Conservation (phyloP, 2,329 filamentous ascomycete genomes). For the Sclerotinia glacialis region DNA sequence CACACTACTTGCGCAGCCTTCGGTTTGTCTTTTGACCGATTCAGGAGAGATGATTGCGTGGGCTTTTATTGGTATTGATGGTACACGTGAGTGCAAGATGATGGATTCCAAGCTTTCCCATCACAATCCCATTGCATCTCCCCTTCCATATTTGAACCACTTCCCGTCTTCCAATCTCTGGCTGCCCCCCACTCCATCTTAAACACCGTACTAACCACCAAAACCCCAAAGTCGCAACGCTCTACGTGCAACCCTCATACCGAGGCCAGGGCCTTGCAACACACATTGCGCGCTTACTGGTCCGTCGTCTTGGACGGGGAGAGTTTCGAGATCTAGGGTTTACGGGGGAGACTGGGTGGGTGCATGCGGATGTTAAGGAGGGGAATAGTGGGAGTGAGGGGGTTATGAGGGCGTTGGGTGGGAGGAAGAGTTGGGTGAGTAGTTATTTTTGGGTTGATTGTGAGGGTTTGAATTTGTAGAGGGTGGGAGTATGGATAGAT, state of each 20-base stretch:
- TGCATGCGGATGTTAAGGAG: slow-evolving; percentile 36
- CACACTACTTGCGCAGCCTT: slow-evolving; percentile 33
- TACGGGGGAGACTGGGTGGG: slow-evolving; percentile 34
- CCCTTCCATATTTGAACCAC: too few species aligned
- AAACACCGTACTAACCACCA: background rate
- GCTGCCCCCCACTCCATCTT: background rate
- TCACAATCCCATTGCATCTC: too few species aligned
- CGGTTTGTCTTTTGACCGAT: slow-evolving; percentile 29
- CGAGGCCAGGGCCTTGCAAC: slow-evolving; percentile 35
- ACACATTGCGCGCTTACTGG: slow-evolving; percentile 30
- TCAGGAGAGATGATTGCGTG: slow-evolving; percentile 33
- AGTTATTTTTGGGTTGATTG: slow-evolving; percentile 36
- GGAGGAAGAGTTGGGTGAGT: slow-evolving; percentile 24
- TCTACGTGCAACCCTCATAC: slow-evolving; percentile 36
- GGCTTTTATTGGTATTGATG: slow-evolving; percentile 37
- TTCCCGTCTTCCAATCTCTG: too few species aligned
- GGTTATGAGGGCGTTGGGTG: slow-evolving; percentile 37
- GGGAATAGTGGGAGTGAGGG: slow-evolving; percentile 37
- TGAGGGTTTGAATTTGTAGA: slow-evolving; percentile 10
- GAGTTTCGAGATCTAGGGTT: slow-evolving; percentile 34
- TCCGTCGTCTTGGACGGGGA: slow-evolving; percentile 28
- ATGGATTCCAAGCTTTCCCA: background rate
- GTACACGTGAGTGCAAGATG: background rate
- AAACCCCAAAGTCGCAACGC: slow-evolving; percentile 28
- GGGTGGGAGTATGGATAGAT: background rate